Evolutionary conservation across 2,329 filamentous ascomycete species (phyloP).

Genomic region (Clarireedia paspali): DNA sequence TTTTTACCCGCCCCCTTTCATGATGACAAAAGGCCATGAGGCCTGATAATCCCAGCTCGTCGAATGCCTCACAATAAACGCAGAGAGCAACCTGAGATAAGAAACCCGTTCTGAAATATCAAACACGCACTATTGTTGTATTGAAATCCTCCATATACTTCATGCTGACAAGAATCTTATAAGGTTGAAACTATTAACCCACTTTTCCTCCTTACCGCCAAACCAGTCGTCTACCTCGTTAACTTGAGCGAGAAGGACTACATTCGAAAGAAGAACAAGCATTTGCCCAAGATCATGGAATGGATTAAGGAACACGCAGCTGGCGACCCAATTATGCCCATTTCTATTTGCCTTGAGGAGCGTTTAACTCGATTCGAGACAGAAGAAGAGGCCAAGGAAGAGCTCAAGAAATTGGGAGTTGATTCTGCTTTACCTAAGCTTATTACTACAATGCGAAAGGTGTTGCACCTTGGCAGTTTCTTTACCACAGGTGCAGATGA

Average conservation of each 20-base stretch:
- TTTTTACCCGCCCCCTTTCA: slow-evolving; percentile 36
- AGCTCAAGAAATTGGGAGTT: slow-evolving; percentile 80
- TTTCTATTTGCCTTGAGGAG: slow-evolving; percentile 91
- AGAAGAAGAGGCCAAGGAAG: slow-evolving; percentile 70
- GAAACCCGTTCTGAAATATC: slow-evolving; percentile 30
- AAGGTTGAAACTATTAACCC: slow-evolving; percentile 98
- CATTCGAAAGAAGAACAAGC: slow-evolving; percentile 99
- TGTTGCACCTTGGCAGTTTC: slow-evolving; percentile 84
- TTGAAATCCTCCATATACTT: slow-evolving; percentile 10
- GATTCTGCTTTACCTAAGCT: slow-evolving; percentile 90
- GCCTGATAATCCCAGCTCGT: slow-evolving; percentile 99
- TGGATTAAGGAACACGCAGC: slow-evolving; percentile 90
- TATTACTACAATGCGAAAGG: slow-evolving; percentile 87
- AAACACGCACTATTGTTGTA: neutral
- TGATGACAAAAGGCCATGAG: slow-evolving; percentile 98
- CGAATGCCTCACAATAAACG: slow-evolving; percentile 76
- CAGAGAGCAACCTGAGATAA: slow-evolving; percentile 85
- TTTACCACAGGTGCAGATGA: slow-evolving; percentile 96
- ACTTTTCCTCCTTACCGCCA: slow-evolving; percentile 88
- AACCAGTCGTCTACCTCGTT: slow-evolving; percentile 94
- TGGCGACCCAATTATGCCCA: slow-evolving; percentile 85
- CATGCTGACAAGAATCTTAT: slow-evolving; percentile 11
- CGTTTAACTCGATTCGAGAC: slow-evolving; percentile 74
- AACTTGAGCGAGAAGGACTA: slow-evolving; percentile 97
- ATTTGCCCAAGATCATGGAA: slow-evolving; percentile 84